phyloP scores from a whole-genome alignment of 345 rosid species.

The Acer saccharum region DNA sequence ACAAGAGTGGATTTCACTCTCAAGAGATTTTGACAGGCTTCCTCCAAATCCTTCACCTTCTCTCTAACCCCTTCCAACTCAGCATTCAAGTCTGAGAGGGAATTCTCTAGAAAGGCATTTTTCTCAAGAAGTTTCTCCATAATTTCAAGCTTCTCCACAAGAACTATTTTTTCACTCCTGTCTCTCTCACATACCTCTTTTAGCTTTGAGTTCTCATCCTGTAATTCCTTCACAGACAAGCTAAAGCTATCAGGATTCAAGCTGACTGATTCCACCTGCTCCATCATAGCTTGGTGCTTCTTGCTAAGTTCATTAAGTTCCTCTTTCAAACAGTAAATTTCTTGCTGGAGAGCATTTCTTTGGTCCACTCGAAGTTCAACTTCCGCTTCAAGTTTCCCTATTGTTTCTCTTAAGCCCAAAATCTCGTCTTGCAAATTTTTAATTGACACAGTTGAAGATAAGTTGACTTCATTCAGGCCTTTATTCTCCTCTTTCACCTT shows the following conservation, averaged over 20 bases:
- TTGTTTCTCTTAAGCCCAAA: slow-evolving; percentile 62
- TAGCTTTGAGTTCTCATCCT: slow-evolving; percentile 61
- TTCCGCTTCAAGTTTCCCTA: slow-evolving; percentile 87
- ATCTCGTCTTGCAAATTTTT: slow-evolving; percentile 70
- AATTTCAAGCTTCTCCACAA: slow-evolving; percentile 66
- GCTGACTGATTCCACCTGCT: slow-evolving; percentile 77
- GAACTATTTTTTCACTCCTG: slow-evolving; percentile 49
- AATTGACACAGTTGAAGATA: slow-evolving; percentile 73
- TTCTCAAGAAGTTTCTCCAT: slow-evolving; percentile 85
- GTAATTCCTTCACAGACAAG: slow-evolving; percentile 65
- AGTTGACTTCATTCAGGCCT: slow-evolving; percentile 59
- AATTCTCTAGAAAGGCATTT: slow-evolving; percentile 79
- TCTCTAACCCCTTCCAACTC: slow-evolving; percentile 77
- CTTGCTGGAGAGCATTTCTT: slow-evolving; percentile 98
- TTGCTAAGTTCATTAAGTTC: slow-evolving; percentile 75
- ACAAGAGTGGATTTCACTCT: slow-evolving; percentile 66
- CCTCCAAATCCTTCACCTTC: slow-evolving; percentile 69
- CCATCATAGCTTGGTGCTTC: slow-evolving; percentile 59
- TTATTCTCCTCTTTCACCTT: slow-evolving; percentile 57
- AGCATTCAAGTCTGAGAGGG: slow-evolving; percentile 79
- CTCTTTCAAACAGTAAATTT: slow-evolving; percentile 92
- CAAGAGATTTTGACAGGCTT: slow-evolving; percentile 54
- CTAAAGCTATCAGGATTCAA: slow-evolving; percentile 59
- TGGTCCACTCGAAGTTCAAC: slow-evolving; percentile 84
- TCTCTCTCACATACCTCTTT: slow-evolving; percentile 58